These are phyloP conservation scores for Entomortierella lignicola DNA, from an alignment of 192 early-diverging fungal genomes.

Conservation along the genomic window DNA sequence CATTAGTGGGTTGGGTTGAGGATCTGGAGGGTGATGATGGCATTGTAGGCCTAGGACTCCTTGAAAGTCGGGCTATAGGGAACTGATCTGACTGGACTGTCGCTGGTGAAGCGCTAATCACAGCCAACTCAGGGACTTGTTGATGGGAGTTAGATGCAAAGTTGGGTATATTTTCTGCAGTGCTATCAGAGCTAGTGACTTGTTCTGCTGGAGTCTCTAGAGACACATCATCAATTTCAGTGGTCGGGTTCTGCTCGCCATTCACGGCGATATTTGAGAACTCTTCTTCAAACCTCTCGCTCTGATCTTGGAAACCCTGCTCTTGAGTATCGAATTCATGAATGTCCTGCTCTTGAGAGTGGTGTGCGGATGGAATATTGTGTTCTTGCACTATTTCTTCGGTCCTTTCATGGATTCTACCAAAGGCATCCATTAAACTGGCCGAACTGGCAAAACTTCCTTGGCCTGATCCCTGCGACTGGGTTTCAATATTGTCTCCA, in stretches of 20 bases:
- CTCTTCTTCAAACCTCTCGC: background rate
- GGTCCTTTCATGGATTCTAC: background rate
- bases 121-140: slow-evolving; percentile 4
- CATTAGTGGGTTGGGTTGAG: background rate
- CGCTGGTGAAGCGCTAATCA: slow-evolving; percentile 24
- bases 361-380: background rate
- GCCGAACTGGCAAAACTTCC: slow-evolving; percentile 13
- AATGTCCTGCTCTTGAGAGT: background rate
- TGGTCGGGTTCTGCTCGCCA: background rate
- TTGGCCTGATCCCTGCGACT: slow-evolving; percentile 4
- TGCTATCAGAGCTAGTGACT: background rate
- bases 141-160: background rate
- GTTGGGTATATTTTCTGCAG: slow-evolving; percentile 28
- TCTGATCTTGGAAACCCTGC: background rate
- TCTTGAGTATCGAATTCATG: no score
- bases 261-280: background rate
- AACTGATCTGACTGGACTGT: slow-evolving; percentile 19
- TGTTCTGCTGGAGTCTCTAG: background rate
- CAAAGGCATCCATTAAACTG: slow-evolving; percentile 5
- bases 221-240: background rate
- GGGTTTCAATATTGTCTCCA: background rate
- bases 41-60: slow-evolving; percentile 21
- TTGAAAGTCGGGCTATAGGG: slow-evolving; percentile 37
- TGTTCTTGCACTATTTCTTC: background rate
- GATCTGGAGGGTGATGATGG: slow-evolving; percentile 20